Evolutionary conservation across 2,329 filamentous ascomycete genomes (phyloP).

Genomic region (Ceratocystis variospora): DNA sequence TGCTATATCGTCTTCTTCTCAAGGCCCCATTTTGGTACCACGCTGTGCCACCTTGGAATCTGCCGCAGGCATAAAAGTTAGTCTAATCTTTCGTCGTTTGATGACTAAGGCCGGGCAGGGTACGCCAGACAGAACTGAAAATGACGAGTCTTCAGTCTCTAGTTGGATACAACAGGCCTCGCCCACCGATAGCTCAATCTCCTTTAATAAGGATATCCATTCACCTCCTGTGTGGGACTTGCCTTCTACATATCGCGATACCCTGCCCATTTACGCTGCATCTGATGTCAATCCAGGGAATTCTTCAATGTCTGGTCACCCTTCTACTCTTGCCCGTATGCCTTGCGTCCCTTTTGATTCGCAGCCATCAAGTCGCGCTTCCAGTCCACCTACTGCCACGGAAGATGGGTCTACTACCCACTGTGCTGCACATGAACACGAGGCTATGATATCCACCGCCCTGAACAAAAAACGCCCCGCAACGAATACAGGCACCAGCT

Average conservation of each 20-base stretch:
- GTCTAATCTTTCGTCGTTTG: conserved; percentile 10
- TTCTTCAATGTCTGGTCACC: neutral
- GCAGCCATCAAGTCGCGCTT: no score
- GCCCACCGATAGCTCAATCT: neutral
- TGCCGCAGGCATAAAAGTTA: conserved; percentile 7
- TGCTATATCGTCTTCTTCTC: neutral
- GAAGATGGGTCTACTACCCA: no score
- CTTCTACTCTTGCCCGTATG: no score
- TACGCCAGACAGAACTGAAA: neutral
- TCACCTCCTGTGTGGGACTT: neutral
- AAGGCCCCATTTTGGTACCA: neutral
- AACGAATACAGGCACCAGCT: no score
- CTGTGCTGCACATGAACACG: no score
- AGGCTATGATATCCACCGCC: no score
- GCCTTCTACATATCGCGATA: neutral
- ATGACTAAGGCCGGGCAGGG: neutral
- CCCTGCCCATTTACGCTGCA: neutral
- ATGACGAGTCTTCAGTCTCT: neutral
- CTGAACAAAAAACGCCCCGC: no score
- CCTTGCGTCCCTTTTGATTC: no score
- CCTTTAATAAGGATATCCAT: neutral
- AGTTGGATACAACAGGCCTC: neutral
- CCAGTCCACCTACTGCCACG: no score
- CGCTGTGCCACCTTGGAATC: neutral
- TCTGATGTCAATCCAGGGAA: neutral